These are phyloP conservation scores for Dillenia turbinata DNA, from an alignment of 164 flowering plant species.

Conservation along the genomic window DNA sequence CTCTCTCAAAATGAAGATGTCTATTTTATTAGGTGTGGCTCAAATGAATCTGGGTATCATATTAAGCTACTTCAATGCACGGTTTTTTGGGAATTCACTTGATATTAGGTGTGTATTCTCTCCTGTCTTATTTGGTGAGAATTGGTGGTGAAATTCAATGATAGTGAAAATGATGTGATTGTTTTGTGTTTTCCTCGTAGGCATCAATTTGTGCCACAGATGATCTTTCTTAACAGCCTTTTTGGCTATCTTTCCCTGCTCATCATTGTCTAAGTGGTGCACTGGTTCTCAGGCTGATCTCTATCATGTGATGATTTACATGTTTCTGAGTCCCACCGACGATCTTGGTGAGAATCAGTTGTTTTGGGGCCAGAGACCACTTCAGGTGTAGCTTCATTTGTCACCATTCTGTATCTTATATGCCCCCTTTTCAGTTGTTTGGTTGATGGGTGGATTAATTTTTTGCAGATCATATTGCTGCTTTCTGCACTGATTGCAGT, in stretches of 20 bases:
- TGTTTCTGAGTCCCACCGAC: conserved; percentile 92
- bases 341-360: conserved; percentile 86
- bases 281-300: conserved; percentile 95
- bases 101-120: conserved; percentile 67
- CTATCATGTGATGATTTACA: conserved; percentile 96
- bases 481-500: conserved; percentile 77
- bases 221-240: conserved; percentile 87
- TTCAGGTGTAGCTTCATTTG: conserved; percentile 52
- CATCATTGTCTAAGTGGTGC: conserved; percentile 87
- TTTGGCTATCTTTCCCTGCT: conserved; percentile 96
- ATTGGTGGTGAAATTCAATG: no score
- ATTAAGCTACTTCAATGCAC: conserved; percentile 86
- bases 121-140: background rate
- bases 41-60: conserved; percentile 89
- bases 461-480: conserved; percentile 75
- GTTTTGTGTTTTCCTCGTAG: conserved; percentile 21
- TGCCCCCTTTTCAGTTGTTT: conserved; percentile 1
- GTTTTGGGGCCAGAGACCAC: conserved; percentile 89
- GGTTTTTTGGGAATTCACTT: conserved; percentile 59
- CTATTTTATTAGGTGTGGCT: conserved; percentile 72
- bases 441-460: conserved; percentile 1
- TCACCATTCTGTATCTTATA: background rate
- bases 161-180: no score
- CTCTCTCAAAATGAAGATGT: conserved; percentile 98
- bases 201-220: conserved; percentile 94